Evolutionary conservation across 129 eudicot species (phyloP).

Genomic region (Pulicaria dysenterica): DNA sequence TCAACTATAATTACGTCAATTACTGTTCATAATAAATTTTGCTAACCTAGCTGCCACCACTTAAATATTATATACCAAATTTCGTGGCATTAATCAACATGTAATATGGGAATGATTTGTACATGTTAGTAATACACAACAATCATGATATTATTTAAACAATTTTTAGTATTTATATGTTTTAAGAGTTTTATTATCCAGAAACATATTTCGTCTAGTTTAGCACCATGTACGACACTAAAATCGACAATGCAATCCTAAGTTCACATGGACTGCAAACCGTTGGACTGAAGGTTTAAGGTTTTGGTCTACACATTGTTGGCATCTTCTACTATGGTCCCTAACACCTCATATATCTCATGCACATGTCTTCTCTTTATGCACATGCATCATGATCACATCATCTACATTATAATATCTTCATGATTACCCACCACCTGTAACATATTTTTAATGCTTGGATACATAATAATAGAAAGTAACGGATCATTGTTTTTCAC

Average conservation of each 20-base stretch:
- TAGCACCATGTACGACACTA: not conserved
- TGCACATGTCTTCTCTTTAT: constrained; percentile 13
- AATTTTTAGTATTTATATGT: too few relatives aligned
- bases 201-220: too few relatives aligned
- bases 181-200: too few relatives aligned
- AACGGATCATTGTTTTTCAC: too few relatives aligned
- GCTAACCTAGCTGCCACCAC: too few relatives aligned
- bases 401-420: not conserved
- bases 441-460: not conserved
- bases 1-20: too few relatives aligned
- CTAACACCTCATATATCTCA: constrained; percentile 16
- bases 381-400: constrained; percentile 22
- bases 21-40: too few relatives aligned
- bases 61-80: too few relatives aligned
- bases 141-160: too few relatives aligned
- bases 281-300: constrained; percentile 10
- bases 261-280: constrained; percentile 16
- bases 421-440: constrained; percentile 4
- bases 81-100: too few relatives aligned
- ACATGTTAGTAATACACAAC: too few relatives aligned
- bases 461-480: not conserved
- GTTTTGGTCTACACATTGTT: constrained; percentile 15
- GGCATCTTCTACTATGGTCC: constrained; percentile 17
- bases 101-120: too few relatives aligned
- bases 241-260: constrained; percentile 3